Evolutionary conservation across 495 filamentous ascomycete genomes (phyloP).

Genomic region (Aspergillus steynii): DNA sequence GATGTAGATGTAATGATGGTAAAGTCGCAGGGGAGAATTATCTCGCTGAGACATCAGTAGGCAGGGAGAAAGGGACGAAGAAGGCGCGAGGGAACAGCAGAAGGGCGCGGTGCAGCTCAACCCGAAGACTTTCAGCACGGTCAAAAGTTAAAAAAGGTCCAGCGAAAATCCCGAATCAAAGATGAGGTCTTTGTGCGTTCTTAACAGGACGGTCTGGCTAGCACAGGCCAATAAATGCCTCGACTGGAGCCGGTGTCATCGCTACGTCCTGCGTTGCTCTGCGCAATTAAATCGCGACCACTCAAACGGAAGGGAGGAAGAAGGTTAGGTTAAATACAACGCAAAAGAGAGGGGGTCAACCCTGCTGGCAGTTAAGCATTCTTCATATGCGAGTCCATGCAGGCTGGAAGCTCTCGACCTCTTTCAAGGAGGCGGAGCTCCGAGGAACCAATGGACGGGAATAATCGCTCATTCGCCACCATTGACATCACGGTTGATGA

Average conservation of each 20-base stretch:
- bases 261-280: not conserved
- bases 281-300: not conserved
- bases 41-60: constrained; percentile 1
- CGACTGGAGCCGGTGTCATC: not conserved
- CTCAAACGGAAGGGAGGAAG: not conserved
- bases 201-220: not conserved
- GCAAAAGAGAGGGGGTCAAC: not conserved
- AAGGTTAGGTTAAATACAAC: not conserved
- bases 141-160: not conserved
- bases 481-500: constrained; percentile 4
- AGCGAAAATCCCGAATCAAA: not conserved
- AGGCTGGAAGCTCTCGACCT: not conserved
- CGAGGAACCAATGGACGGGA: not conserved
- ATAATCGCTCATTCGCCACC: constrained; percentile 9
- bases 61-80: no score
- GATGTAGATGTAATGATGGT: constrained; percentile 73
- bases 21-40: constrained; percentile 16
- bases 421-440: not conserved
- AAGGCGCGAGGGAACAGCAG: not conserved
- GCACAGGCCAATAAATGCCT: not conserved
- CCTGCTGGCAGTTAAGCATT: not conserved
- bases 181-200: no score
- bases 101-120: not conserved
- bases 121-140: not conserved
- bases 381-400: not conserved